Evolutionary conservation across 768 basidiomycete genomes (phyloP).

Genomic region (Lactarius evosmus): DNA sequence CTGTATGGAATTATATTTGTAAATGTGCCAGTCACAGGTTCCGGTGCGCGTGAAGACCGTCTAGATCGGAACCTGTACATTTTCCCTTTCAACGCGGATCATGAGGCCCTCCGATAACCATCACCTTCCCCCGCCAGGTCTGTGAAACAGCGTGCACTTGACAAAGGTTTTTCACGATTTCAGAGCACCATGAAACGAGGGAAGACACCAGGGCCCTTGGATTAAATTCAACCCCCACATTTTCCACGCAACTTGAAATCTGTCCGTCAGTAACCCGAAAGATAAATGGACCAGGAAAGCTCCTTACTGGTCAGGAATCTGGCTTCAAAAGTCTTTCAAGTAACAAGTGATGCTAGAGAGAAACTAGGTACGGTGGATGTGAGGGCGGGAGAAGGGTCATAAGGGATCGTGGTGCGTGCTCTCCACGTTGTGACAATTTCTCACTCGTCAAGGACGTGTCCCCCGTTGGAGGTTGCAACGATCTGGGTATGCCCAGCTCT

Average conservation of each 20-base stretch:
- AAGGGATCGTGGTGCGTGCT: conserved; percentile 1
- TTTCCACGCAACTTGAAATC: neutral
- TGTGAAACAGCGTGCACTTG: neutral
- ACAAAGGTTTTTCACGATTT: neutral
- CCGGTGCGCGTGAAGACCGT: neutral
- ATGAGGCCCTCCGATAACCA: neutral
- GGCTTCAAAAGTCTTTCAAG: neutral
- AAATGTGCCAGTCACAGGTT: neutral
- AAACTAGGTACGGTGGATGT: neutral
- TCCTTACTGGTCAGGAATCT: neutral
- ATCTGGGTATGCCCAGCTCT: neutral
- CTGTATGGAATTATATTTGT: conserved; percentile 6
- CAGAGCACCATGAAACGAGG: neutral
- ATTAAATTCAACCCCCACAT: neutral
- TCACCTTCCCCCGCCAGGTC: neutral
- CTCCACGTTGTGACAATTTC: neutral
- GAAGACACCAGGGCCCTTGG: neutral
- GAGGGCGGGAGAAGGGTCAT: neutral
- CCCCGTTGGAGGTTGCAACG: neutral
- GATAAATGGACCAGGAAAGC: neutral
- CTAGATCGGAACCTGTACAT: neutral
- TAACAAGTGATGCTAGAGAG: neutral
- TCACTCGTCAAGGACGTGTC: neutral
- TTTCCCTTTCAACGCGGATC: neutral
- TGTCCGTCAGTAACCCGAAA: neutral